Conservation (phyloP, 148 eudicot species). For the Amaranthus cruentus region DNA sequence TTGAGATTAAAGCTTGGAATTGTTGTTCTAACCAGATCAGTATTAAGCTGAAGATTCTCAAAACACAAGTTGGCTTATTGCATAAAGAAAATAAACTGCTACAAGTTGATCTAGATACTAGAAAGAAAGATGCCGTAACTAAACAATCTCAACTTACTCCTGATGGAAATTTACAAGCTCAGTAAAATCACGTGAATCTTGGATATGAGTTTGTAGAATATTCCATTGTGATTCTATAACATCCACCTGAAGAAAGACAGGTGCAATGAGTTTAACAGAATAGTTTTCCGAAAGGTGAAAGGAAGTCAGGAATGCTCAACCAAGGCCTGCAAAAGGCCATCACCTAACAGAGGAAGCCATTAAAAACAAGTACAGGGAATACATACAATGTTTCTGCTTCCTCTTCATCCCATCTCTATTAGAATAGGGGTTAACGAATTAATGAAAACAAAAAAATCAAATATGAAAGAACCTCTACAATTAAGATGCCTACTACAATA, state of each 20-base stretch:
- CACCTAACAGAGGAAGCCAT: neutral
- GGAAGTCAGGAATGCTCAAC: neutral
- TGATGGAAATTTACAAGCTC: conserved; percentile 89
- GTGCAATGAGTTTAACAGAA: conserved; percentile 9
- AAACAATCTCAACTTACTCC: conserved; percentile 55
- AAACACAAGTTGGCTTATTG: neutral
- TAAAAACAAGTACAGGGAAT: neutral
- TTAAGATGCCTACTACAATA: neutral
- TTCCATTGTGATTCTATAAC: conserved; percentile 99
- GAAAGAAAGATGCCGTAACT: neutral
- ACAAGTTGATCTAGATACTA: neutral
- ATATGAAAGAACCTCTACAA: neutral
- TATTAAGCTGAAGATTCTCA: neutral
- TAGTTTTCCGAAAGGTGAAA: conserved; percentile 1
- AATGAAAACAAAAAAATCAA: neutral
- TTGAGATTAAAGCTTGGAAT: too few species aligned
- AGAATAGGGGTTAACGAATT: neutral
- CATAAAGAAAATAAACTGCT: neutral
- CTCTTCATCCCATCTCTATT: neutral
- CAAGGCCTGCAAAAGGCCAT: neutral
- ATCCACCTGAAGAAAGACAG: conserved; percentile 58
- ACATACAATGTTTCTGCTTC: neutral
- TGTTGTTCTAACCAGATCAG: neutral
- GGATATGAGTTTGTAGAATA: conserved; percentile 76
- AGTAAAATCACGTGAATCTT: conserved; percentile 90